A percentile compares a stretch with the other conserved stretches of the same genome.
These are phyloP conservation scores for Phytophthora pistaciae DNA, from an alignment of 352 stramenopile genomes.

Conservation along the genomic window DNA sequence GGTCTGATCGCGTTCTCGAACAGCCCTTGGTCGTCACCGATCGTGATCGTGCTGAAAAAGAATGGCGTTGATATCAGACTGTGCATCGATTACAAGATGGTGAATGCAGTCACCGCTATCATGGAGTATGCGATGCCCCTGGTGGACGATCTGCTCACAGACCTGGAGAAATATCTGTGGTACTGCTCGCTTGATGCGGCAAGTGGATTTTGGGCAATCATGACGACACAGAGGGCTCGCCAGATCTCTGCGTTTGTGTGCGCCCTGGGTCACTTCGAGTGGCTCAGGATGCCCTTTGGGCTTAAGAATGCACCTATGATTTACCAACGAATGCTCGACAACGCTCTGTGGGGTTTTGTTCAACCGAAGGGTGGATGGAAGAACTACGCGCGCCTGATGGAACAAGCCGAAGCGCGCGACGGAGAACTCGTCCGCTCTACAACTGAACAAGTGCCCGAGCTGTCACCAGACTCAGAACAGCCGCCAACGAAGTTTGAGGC, in stretches of 20 bases:
- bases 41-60: slow-evolving; percentile 3
- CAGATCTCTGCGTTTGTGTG: not conserved
- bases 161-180: not conserved
- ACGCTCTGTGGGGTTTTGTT: not conserved
- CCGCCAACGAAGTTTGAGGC: not conserved
- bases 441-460: no score
- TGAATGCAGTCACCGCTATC: not conserved
- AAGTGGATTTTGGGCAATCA: not conserved
- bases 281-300: not conserved
- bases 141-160: not conserved
- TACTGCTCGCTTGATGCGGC: not conserved
- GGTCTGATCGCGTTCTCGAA: not conserved
- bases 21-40: not conserved
- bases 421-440: no score
- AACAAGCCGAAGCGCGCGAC: no score
- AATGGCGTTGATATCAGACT: not conserved
- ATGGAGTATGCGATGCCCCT: not conserved
- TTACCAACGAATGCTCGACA: not conserved
- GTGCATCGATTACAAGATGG: slow-evolving; percentile 2
- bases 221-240: not conserved
- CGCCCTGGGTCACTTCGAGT: not conserved
- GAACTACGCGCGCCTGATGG: no score
- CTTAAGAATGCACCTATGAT: no score
- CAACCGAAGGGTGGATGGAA: not conserved
- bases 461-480: no score